Evolutionary conservation across 768 basidiomycete genomes (phyloP), one percentile per base, ranked within the genome.

Genomic region (Hirschioporus abietinus): DNA sequence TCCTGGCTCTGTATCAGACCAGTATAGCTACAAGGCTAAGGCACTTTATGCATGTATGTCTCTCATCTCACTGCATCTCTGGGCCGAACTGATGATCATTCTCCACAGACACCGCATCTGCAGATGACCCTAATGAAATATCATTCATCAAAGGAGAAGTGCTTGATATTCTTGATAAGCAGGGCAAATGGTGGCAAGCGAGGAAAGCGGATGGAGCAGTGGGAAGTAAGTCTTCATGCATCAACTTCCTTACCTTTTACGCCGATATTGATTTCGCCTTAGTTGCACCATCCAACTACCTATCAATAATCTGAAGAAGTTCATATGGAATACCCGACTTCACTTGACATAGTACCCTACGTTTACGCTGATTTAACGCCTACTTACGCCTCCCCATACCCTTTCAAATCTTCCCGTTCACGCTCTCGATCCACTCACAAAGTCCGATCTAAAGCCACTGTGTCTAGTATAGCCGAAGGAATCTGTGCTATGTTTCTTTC

Each of bases 41-140:
- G 95, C 95, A 7, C 78, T 96, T 65, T 97, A 96, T 81, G 86
- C 90, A 65, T 97, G 95, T 96, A 73, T 76, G 88, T 81, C 18
- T 63, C 65, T 68, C 60, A 67, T 63, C 24, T 70, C 67, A 65
- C 30, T 58, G 2, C 25, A 63, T 61, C 20, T 15, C 59, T 62
- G 35, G 70, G 64, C 64, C 64, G 52, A 66, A 68, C 67, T 59
- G 66, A 62, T 24, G 27, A 78, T 69, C 65, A 52, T 20, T 63
- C 70, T 70, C 52, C 58, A 30, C 77, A 99, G 96, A 99, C 80
- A 86, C 85, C 63, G 96, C 95, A n/a, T 93, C 92, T 1, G 81
- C 91, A 30, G 96, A 98, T 66, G 97, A 99, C 76, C 93, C 96
- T 15, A 97, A 93, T 74, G 97, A 99, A 78, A 91, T 99, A 57